phyloP scores from a whole-genome alignment of 345 rosid species.

The Eucalyptus viminalis region DNA sequence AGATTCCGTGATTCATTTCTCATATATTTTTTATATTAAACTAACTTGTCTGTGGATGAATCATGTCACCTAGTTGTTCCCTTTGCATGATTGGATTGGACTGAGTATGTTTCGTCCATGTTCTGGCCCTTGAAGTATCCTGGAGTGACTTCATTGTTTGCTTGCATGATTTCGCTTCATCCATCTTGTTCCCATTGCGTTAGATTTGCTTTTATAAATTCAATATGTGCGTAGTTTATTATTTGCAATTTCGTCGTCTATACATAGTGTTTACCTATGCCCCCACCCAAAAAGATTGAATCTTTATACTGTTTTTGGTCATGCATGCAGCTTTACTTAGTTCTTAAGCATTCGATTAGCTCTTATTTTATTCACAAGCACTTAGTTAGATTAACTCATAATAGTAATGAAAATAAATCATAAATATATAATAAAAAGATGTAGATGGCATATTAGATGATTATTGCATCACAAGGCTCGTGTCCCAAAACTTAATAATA shows the following conservation, averaged over 20 bases:
- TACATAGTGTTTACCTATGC: neutral
- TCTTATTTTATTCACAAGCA: neutral
- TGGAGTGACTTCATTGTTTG: neutral
- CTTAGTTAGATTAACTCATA: neutral
- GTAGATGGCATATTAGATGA: neutral
- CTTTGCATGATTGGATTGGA: neutral
- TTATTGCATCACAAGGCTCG: too few relatives aligned
- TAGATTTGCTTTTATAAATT: neutral
- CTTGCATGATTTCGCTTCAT: neutral
- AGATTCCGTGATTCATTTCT: neutral
- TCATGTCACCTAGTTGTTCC: neutral
- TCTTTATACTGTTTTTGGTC: neutral
- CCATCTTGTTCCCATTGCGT: neutral
- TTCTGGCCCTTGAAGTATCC: neutral
- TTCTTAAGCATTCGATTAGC: neutral
- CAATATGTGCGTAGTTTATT: neutral
- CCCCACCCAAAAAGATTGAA: neutral
- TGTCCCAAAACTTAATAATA: neutral
- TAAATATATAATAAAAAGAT: neutral
- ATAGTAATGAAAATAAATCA: neutral
- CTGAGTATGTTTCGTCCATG: neutral
- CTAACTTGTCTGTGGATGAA: neutral
- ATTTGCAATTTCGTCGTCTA: neutral
- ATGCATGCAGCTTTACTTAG: neutral
- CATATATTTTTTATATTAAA: rapidly evolving